Evolutionary conservation across 1,284 basidiomycete species (phyloP).

Genomic region (Trametes hirsuta): DNA sequence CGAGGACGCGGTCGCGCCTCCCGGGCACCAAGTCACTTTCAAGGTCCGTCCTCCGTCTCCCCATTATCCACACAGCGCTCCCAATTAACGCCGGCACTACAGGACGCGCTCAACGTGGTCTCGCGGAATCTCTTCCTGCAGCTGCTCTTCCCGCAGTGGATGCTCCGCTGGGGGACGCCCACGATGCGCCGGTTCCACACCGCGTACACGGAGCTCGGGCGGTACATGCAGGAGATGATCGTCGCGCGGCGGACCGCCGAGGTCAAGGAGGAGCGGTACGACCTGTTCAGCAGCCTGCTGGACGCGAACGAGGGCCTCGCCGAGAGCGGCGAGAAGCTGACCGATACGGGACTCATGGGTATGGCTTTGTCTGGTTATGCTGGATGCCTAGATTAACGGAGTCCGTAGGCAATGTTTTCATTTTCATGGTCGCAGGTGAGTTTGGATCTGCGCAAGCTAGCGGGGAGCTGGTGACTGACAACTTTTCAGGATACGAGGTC

Average conservation of each 20-base stretch:
- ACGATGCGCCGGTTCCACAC: conserved; percentile 38
- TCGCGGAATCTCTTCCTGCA: conserved; percentile 47
- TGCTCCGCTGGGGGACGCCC: conserved; percentile 42
- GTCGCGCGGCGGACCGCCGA: conserved; percentile 41
- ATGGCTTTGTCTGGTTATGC: conserved; percentile 35
- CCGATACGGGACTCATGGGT: conserved; percentile 57
- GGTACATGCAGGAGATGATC: conserved; percentile 62
- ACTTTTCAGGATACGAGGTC: conserved; percentile 63
- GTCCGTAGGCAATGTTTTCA: neutral
- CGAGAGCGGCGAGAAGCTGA: conserved; percentile 37
- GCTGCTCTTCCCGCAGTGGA: conserved; percentile 49
- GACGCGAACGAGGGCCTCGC: conserved; percentile 50
- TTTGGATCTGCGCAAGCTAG: neutral
- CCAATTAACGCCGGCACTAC: neutral
- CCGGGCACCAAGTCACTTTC: conserved; percentile 57
- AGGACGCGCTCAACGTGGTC: conserved; percentile 51
- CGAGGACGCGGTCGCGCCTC: conserved; percentile 43
- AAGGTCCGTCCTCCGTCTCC: conserved; percentile 35
- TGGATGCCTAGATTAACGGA: neutral
- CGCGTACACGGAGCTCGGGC: conserved; percentile 56
- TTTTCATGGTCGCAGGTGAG: conserved; percentile 3
- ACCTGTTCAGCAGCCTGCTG: conserved; percentile 59
- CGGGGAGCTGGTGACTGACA: conserved; percentile 11
- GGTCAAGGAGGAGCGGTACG: conserved; percentile 48
- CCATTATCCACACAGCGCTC: no score